These are phyloP conservation scores for Cryptococcus amylolentus DNA, from an alignment of 1,284 basidiomycete genomes.

Conservation along the genomic window DNA sequence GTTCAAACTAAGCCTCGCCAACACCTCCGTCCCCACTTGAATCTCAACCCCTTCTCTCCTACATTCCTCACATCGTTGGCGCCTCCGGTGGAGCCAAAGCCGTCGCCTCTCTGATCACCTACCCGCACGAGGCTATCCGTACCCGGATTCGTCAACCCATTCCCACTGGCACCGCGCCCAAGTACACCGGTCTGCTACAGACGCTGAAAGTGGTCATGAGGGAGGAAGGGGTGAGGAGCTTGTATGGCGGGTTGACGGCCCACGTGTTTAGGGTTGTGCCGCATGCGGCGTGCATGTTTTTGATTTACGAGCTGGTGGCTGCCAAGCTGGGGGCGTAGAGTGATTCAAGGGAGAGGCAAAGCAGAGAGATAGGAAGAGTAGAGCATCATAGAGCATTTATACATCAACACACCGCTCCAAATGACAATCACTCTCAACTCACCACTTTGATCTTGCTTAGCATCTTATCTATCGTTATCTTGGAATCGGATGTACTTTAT, in stretches of 20 bases:
- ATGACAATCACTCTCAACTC: too few species aligned
- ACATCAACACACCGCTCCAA: too few species aligned
- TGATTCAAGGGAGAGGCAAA: background rate
- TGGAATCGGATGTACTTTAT: too few species aligned
- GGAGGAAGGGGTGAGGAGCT: slow-evolving; percentile 74
- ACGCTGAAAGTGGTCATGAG: slow-evolving; percentile 79
- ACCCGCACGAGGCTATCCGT: slow-evolving; percentile 94
- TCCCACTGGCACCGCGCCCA: slow-evolving; percentile 52
- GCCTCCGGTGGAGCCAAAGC: slow-evolving; percentile 93
- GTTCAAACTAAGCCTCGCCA: slow-evolving; percentile 39
- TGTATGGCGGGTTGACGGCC: slow-evolving; percentile 91
- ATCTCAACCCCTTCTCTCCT: slow-evolving; percentile 55
- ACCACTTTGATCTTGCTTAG: background rate
- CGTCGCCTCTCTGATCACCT: slow-evolving; percentile 87
- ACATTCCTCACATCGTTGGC: slow-evolving; percentile 67
- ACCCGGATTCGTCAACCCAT: slow-evolving; percentile 76
- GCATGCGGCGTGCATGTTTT: slow-evolving; percentile 92
- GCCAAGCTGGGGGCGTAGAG: slow-evolving; percentile 29
- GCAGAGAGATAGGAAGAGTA: too few species aligned
- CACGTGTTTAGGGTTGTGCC: slow-evolving; percentile 96
- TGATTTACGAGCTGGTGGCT: slow-evolving; percentile 51
- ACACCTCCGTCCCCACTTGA: slow-evolving; percentile 57
- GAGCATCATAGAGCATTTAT: too few species aligned
- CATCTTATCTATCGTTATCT: background rate
- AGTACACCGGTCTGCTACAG: slow-evolving; percentile 78